Evolutionary conservation across 2,329 filamentous ascomycete species (phyloP).

Genomic region (Aspergillus chevalieri): DNA sequence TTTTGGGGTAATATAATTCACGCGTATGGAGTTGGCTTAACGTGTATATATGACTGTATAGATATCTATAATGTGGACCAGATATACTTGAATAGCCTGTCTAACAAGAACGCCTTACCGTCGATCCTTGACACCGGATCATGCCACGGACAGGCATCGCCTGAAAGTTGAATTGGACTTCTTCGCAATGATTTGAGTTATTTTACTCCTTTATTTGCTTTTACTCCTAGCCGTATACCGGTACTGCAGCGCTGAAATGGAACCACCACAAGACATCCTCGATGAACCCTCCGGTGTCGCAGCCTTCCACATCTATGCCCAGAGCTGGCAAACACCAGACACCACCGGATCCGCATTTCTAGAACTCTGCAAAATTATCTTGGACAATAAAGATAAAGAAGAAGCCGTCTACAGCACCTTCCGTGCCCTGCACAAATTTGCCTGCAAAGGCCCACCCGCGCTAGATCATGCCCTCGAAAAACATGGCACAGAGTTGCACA

Average conservation of each 20-base stretch:
- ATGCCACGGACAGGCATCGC: neutral
- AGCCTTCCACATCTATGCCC: neutral
- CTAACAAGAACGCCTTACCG: too few relatives aligned
- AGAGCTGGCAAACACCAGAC: neutral
- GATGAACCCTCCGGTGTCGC: neutral
- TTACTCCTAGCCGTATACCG: neutral
- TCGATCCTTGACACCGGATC: neutral
- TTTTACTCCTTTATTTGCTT: neutral
- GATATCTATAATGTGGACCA: neutral
- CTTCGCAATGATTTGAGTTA: neutral
- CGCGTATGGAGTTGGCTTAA: slow-evolving; percentile 9
- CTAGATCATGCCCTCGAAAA: neutral
- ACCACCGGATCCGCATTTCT: neutral
- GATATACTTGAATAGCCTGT: too few relatives aligned
- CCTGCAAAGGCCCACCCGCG: neutral
- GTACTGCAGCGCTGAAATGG: neutral
- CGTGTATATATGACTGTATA: neutral
- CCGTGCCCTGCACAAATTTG: neutral
- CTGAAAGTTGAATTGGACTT: neutral
- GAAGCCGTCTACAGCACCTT: neutral
- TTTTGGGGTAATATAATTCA: slow-evolving; percentile 1
- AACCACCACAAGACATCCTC: neutral
- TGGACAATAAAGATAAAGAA: neutral
- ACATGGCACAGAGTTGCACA: neutral
- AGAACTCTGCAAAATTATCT: neutral